Evolutionary conservation across 306 rosid species (phyloP).

Genomic region (Luffa acutangula): DNA sequence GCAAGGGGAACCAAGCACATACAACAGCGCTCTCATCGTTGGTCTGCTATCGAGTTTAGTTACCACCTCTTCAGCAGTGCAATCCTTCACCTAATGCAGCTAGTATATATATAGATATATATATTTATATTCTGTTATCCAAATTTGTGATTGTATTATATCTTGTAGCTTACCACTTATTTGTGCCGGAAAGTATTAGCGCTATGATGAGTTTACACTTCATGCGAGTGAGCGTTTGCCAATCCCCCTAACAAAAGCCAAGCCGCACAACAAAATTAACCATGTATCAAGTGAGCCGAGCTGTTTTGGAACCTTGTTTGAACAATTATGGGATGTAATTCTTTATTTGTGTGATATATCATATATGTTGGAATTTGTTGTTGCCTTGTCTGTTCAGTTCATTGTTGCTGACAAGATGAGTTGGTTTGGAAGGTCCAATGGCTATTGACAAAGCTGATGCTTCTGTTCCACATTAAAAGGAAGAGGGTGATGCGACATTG

Average conservation of each 20-base stretch:
- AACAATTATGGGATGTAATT: neutral
- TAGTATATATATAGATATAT: neutral
- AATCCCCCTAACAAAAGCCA: neutral
- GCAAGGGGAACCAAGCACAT: constrained; percentile 93
- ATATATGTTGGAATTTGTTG: neutral
- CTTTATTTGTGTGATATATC: neutral
- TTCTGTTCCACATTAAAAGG: neutral
- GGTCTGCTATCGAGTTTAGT: constrained; percentile 90
- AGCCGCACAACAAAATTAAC: neutral
- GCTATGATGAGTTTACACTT: neutral
- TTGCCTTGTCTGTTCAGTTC: neutral
- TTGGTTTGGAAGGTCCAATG: neutral
- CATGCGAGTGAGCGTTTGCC: neutral
- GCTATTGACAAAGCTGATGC: neutral
- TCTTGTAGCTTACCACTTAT: neutral
- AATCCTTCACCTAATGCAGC: constrained; percentile 41
- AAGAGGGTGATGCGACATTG: neutral
- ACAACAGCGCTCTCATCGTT: constrained; percentile 74
- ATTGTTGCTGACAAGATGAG: neutral
- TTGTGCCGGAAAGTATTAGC: neutral
- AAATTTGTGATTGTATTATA: neutral
- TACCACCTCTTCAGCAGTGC: constrained; percentile 69
- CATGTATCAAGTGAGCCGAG: neutral
- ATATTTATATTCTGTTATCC: neutral
- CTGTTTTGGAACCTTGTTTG: neutral